phyloP scores from a whole-genome alignment of 331 rosid genomes.

The Erythrophleum ivorense region DNA sequence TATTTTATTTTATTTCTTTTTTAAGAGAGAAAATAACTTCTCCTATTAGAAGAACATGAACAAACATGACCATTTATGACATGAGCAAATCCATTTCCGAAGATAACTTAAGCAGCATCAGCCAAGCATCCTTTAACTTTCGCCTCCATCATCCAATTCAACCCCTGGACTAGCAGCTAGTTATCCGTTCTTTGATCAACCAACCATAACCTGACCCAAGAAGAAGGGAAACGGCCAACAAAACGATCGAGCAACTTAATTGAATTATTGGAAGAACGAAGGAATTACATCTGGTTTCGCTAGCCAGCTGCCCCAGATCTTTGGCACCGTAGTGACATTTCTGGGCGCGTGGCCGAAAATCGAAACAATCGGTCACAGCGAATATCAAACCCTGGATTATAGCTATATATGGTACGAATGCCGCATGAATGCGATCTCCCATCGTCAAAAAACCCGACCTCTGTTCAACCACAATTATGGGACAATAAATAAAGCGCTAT shows the following conservation, averaged over 20 bases:
- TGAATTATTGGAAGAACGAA: background rate
- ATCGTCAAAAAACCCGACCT: slow-evolving; percentile 50
- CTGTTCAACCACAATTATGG: slow-evolving; percentile 38
- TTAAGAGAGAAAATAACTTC: too few species aligned
- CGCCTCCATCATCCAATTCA: background rate
- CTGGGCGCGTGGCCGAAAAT: slow-evolving; percentile 23
- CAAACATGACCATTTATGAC: too few species aligned
- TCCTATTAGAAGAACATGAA: too few species aligned
- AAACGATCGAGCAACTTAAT: background rate
- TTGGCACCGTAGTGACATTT: slow-evolving; percentile 16
- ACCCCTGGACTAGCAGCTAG: too few species aligned
- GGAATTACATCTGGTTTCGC: slow-evolving; percentile 66
- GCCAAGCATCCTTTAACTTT: background rate
- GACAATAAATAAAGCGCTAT: background rate
- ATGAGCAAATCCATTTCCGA: too few species aligned
- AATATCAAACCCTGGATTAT: slow-evolving; percentile 51
- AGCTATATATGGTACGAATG: slow-evolving; percentile 56
- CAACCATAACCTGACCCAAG: background rate
- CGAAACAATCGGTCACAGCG: slow-evolving; percentile 57
- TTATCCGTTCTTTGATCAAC: too few species aligned
- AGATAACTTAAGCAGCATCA: background rate
- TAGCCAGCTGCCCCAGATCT: slow-evolving; percentile 54
- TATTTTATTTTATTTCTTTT: too few species aligned
- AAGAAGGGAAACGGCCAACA: background rate
- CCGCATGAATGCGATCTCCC: slow-evolving; percentile 57